Conservation (phyloP, 108 stramenopile genomes). For the Skeletonema marinoi region DNA sequence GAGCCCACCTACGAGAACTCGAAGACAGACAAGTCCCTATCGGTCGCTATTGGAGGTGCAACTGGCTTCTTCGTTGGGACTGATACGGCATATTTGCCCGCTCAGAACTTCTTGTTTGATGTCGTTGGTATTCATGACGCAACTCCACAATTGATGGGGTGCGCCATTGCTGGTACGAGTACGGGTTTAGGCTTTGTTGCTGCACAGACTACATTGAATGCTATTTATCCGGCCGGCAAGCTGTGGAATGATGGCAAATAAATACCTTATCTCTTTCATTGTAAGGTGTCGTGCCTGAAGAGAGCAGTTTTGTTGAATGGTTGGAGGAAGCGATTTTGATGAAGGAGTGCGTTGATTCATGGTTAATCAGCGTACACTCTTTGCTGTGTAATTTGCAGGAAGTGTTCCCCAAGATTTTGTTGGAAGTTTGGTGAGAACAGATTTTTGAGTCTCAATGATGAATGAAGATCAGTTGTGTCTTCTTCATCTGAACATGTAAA, state of each 20-base stretch:
- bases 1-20: slow-evolving; percentile 75
- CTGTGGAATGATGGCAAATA: slow-evolving; percentile 76
- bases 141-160: slow-evolving; percentile 60
- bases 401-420: too few species aligned
- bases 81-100: slow-evolving; percentile 77
- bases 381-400: too few species aligned
- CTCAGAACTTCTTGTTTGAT: slow-evolving; percentile 79
- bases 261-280: not conserved
- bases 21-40: slow-evolving; percentile 64
- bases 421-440: too few species aligned
- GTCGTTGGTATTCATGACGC: slow-evolving; percentile 76
- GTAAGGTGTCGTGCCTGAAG: too few species aligned
- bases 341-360: too few species aligned
- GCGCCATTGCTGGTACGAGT: slow-evolving; percentile 78
- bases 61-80: slow-evolving; percentile 88
- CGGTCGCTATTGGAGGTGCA: slow-evolving; percentile 77
- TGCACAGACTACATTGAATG: slow-evolving; percentile 66
- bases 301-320: not conserved
- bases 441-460: too few species aligned
- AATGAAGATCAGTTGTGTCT: too few species aligned
- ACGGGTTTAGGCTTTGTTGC: slow-evolving; percentile 72
- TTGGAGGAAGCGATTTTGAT: too few species aligned
- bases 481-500: too few species aligned
- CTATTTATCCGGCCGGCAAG: slow-evolving; percentile 66
- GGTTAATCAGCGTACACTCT: too few species aligned